Base-by-base conservation (phyloP, 2,329 filamentous ascomycete species). In the Xylaria sp. region DNA sequence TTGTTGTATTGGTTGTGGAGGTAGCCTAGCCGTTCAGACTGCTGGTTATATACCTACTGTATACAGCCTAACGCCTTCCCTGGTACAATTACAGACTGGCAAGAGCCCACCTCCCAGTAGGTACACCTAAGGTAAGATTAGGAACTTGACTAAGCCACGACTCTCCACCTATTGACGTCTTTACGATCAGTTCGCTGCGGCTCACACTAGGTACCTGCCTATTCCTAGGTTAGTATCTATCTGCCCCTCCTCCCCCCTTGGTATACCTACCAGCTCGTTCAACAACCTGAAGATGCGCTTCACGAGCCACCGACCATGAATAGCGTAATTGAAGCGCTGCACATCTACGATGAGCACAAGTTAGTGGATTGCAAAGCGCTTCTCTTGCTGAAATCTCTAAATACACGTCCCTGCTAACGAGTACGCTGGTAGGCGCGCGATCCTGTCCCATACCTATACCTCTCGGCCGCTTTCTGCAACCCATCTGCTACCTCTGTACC, bases 291-390 rank as follows among this genome's bases (percentile, higher is more conserved):
- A 63, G 54, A 78, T 79, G 77, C 72, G 71, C 70, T 72, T 73
- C 69, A 69, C 72, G 71, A 74, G 70, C 72, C 77, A 70, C 71
- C 78, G 80, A 90, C 82, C 80, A 95, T 94, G 92, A 93, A 88
- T 84, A 90, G 93, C 84, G 90, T 92, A 79, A 92, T 99, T 79
- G 95, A 98, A 86, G 96, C 95, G 80, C 87, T 99, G 78, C 95
- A 98, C 85, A 94, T 99, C 80, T 98, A 92, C 82, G 94, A 98
- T 88, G 94, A 98, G 85, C 90, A 94, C 83, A 94, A 94, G 94
- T 97, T 84, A 78, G 87, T 77, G 9, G 18, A 9, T 28, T 8
- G 39, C 54, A 3, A 23, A 18, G 37, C 20, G 9, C 60, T 50
- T 34, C 46, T 8, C 66, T 56, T 20, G 18, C 41, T 46, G 46